phyloP scores from a whole-genome alignment of 2,329 filamentous ascomycete genomes.

The Scedosporium boydii region DNA sequence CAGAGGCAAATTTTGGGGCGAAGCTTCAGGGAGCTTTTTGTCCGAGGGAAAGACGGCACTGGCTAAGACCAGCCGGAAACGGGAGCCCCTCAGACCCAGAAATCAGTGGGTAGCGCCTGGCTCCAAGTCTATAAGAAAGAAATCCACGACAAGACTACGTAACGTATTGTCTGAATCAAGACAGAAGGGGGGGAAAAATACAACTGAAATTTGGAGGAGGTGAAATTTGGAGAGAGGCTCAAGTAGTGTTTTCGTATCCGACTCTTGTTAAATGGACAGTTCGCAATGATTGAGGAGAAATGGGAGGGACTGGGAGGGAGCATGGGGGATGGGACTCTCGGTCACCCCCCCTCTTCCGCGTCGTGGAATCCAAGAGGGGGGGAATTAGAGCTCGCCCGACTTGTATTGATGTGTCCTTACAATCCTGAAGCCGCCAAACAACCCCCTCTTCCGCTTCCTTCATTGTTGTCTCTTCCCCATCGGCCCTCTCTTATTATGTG shows the following conservation, averaged over 20 bases:
- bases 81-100: no score
- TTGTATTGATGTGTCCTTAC: not conserved
- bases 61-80: not conserved
- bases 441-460: not conserved
- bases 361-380: no score
- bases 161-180: no score
- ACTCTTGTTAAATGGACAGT: not conserved
- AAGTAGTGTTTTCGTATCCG: no score
- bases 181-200: no score
- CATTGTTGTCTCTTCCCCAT: not conserved
- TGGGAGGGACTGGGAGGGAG: not conserved
- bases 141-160: no score
- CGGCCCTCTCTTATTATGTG: not conserved
- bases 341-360: not conserved
- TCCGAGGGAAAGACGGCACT: not conserved
- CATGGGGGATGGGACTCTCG: not conserved
- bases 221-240: no score
- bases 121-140: no score
- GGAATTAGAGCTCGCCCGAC: not conserved
- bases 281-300: not conserved
- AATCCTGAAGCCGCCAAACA: not conserved
- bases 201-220: no score
- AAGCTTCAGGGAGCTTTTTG: not conserved
- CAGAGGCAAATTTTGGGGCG: not conserved
- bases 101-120: no score